Conservation (phyloP, 139 green algal species). For the Parachlorella kessleri region DNA sequence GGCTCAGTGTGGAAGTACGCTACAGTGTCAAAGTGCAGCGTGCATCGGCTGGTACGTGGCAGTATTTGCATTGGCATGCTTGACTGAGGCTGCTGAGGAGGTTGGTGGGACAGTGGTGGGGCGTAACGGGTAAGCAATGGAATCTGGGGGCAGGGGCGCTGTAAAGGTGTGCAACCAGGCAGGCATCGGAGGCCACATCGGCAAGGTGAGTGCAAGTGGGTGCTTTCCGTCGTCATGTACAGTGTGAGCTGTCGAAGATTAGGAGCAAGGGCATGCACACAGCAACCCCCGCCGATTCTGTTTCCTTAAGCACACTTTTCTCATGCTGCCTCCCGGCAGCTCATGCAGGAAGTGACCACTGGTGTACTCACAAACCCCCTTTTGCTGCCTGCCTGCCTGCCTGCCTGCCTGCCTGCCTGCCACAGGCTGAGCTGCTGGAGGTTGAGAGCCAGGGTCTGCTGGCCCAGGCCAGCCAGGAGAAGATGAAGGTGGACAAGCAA, state of each 20-base stretch:
- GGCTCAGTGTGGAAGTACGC: no score
- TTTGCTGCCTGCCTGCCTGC: not conserved
- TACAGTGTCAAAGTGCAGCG: no score
- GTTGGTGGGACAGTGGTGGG: no score
- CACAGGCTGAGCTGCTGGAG: conserved; percentile 19
- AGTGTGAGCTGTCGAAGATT: no score
- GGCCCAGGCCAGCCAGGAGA: conserved; percentile 14
- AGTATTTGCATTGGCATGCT: no score
- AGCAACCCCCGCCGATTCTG: not conserved
- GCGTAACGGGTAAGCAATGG: no score
- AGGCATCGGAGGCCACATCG: no score
- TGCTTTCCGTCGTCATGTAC: conserved; percentile 24
- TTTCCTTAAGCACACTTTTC: not conserved
- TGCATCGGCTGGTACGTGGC: no score
- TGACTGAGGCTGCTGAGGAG: no score
- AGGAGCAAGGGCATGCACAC: not conserved
- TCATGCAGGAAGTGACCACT: not conserved
- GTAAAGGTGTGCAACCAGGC: no score
- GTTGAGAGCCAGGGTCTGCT: conserved; percentile 19
- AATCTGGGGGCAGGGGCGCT: no score
- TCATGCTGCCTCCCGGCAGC: not conserved
- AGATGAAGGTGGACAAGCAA: conserved; percentile 15
- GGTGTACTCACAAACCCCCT: not conserved
- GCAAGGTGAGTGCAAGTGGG: no score
- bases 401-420: not conserved